Evolutionary conservation across 202 grass and related monocot genomes (phyloP), one percentile per base, ranked within the genome.

Genomic region (Digitaria exilis): DNA sequence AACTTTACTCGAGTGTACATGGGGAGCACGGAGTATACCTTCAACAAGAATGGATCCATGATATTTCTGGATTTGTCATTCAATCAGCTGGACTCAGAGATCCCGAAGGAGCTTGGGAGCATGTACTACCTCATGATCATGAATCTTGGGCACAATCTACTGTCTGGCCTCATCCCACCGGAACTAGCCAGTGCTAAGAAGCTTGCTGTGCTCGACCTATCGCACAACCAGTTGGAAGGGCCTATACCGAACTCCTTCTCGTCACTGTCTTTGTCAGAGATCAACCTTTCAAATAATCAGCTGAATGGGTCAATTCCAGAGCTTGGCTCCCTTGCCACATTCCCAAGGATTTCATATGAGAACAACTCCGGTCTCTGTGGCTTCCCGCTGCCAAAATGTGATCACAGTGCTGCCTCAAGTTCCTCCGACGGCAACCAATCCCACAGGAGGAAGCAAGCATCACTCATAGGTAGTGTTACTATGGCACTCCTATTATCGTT

Each of bases 71-170:
- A 97, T 80, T 90, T 97, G 80, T 97, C 95, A 16, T 95, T 87
- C 43, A 97, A 97, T 88, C 88, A 91, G 82, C 86, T 97, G 0
- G 79, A 87, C 22, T 93, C 88, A 0, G 75, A 51, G 49, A 97
- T 97, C 81, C 92, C 95, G 0, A 88, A 87, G 80, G 92, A 97
- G 86, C 69, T 97, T n/a, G 92, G 92, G 15, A 78, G 22, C 76
- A 93, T 97, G 92, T 97, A 30, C 79, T 97, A 97, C 80, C 89
- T 97, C 82, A 88, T 97, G 95, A 97, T 97, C 61, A 83, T 97
- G 79, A 97, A 97, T 87, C 90, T 97, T 7, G 88, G 92, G 62
- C 95, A 97, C 80, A 97, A 97, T 45, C 69, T 88, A 15, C 71
- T 97, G 19, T 97, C 92, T 5, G 92, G 92, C 37, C 4, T 79